A percentile compares a stretch with the other conserved stretches of the same genome.
Conservation (phyloP, 805 yeast genomes). For the Candida maltosa region DNA sequence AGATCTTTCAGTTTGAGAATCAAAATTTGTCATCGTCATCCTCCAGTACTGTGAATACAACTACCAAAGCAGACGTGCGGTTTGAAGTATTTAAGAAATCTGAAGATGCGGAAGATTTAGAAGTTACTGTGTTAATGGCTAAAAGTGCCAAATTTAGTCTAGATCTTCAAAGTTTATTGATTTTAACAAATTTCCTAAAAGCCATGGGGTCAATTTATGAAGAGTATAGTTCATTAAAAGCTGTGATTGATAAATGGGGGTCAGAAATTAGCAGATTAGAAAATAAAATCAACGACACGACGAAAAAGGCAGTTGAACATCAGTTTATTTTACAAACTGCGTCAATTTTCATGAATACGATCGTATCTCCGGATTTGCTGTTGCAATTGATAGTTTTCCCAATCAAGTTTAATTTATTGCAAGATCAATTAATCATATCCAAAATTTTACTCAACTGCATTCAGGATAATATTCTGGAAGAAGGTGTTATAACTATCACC, state of each 20-base stretch:
- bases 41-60: background rate
- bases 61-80: conserved; percentile 45
- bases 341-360: conserved; percentile 22
- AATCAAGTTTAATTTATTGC: conserved; percentile 36
- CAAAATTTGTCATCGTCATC: conserved; percentile 4
- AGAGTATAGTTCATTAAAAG: conserved; percentile 12
- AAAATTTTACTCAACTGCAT: conserved; percentile 22
- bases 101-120: conserved; percentile 13
- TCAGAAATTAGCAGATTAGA: background rate
- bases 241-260: conserved; percentile 7
- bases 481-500: conserved; percentile 18
- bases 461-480: conserved; percentile 2
- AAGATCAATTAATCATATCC: conserved; percentile 28
- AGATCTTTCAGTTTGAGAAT: conserved; percentile 24
- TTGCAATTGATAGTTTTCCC: conserved; percentile 39
- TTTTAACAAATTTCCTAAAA: conserved; percentile 22
- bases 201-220: conserved; percentile 21
- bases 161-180: conserved; percentile 19
- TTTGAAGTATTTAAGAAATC: conserved; percentile 42
- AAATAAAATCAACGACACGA: background rate
- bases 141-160: conserved; percentile 32
- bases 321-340: conserved; percentile 41
- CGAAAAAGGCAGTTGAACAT: background rate
- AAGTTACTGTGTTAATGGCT: conserved; percentile 41
- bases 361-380: conserved; percentile 12